Evolutionary conservation across 176 grass and related monocot species (phyloP).

Genomic region (Chrysopogon serrulatus): DNA sequence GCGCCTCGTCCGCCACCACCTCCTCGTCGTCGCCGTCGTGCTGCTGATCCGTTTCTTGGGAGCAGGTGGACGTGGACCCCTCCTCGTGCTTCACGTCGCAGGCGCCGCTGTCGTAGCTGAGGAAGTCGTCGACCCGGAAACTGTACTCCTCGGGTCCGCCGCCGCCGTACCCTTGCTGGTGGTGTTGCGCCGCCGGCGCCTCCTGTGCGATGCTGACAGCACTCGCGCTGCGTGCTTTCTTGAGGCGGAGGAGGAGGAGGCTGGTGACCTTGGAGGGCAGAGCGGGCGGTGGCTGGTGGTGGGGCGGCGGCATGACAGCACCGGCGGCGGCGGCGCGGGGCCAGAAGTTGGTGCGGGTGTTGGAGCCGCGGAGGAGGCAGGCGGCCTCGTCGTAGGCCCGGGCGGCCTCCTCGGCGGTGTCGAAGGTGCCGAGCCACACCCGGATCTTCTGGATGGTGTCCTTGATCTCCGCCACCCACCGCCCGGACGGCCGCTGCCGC

Average conservation of each 20-base stretch:
- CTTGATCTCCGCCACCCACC: slow-evolving; percentile 92
- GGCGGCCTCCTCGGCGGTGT: slow-evolving; percentile 44
- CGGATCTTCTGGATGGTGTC: slow-evolving; percentile 81
- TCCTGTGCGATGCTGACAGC: not conserved
- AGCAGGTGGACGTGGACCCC: not conserved
- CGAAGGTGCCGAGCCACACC: slow-evolving; percentile 61
- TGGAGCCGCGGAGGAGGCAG: slow-evolving; percentile 68
- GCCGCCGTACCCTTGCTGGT: not conserved
- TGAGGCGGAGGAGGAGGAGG: slow-evolving; percentile 34
- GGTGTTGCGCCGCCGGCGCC: not conserved
- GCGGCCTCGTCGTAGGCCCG: slow-evolving; percentile 68
- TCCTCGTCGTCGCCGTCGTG: slow-evolving; percentile 16
- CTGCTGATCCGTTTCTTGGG: not conserved
- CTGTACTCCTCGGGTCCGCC: not conserved
- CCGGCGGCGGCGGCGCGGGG: not conserved
- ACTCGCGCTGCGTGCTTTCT: slow-evolving; percentile 12
- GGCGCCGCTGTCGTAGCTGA: slow-evolving; percentile 6
- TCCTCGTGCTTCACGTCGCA: slow-evolving; percentile 21
- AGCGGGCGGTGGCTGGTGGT: not conserved
- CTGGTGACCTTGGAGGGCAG: slow-evolving; percentile 23
- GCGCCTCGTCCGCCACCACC: slow-evolving; percentile 21
- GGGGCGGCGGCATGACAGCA: not conserved
- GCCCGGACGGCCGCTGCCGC: slow-evolving; percentile 50
- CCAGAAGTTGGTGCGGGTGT: slow-evolving; percentile 82
- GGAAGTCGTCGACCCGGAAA: slow-evolving; percentile 31